Evolutionary conservation across 768 basidiomycete genomes (phyloP), one percentile per base, ranked within the genome.

Genomic region (Boletellus emodensis): DNA sequence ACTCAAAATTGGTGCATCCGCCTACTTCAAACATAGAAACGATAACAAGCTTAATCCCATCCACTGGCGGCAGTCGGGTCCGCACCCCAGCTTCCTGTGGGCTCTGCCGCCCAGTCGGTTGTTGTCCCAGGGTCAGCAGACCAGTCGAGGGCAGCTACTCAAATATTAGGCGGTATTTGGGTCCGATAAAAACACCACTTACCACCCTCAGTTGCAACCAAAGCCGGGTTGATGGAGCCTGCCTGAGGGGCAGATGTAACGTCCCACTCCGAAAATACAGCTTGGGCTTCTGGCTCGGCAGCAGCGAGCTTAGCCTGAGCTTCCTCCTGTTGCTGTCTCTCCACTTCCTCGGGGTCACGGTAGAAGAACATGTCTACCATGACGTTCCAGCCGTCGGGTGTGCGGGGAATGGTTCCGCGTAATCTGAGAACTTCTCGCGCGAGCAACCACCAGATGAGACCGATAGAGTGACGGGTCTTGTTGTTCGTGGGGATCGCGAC

Each of bases 351-450:
- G 54, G 95, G 94, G 75, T 97, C 95, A 65, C 95, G 90, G 84
- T 98, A 98, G 86, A 97, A 94, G 87, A 94, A 94, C 87, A 95
- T 88, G 73, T 95, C 94, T 59, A 94, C 93, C 91, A 98, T 96
- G 71, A 96, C 88, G 69, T 85, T 90, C 96, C 96, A 99, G 63
- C 89, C 90, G 56, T 95, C 94, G 55, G 82, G 71, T 37, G 91
- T 87, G 62, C 96, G 84, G 53, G 93, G 87, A 71, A 98, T 85
- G 49, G 90, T 89, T 41, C 96, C 96, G 55, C 93, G 84, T 66
- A 99, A 80, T 66, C 96, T 84, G 72, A 99, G 87, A 62, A 96
- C 93, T 70, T 99, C 96, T 62, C 96, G 90, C 67, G 90, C 90
- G 60, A 99, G 88, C 63, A 99, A 72, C 91, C 91, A 96, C 93